Evolutionary conservation across 2,329 filamentous ascomycete genomes (phyloP).

Genomic region (Xylariaceae sp.): DNA sequence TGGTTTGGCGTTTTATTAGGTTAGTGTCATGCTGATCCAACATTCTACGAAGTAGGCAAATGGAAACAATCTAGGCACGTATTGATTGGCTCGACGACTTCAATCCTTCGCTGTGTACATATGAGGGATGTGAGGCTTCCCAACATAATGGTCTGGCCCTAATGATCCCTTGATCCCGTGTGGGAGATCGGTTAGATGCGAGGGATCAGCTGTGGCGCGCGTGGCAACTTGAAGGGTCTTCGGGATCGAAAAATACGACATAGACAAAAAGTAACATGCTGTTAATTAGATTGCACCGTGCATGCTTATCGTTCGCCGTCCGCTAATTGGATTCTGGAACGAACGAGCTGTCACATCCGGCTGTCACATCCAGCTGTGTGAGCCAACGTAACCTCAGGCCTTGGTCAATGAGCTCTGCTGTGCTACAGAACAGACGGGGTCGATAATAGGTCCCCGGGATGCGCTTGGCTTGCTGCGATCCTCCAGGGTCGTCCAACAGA

Average conservation of each 20-base stretch:
- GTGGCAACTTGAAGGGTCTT: background rate
- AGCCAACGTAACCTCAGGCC: too few species aligned
- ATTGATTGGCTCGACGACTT: background rate
- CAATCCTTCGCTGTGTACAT: too few species aligned
- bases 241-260: background rate
- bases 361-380: too few species aligned
- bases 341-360: too few species aligned
- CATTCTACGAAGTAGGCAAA: background rate
- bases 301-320: background rate
- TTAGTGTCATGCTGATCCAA: background rate
- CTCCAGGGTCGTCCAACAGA: background rate
- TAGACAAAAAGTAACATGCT: background rate
- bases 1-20: background rate
- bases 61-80: background rate
- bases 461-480: background rate
- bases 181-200: background rate
- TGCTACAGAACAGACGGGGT: too few species aligned
- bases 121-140: background rate
- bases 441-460: too few species aligned
- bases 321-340: too few species aligned
- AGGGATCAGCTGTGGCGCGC: background rate
- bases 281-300: background rate
- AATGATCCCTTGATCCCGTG: background rate
- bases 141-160: background rate
- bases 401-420: too few species aligned